phyloP scores from a whole-genome alignment of 228 moss, liverwort and hornwort genomes.

The Sphagnum magellanicum region DNA sequence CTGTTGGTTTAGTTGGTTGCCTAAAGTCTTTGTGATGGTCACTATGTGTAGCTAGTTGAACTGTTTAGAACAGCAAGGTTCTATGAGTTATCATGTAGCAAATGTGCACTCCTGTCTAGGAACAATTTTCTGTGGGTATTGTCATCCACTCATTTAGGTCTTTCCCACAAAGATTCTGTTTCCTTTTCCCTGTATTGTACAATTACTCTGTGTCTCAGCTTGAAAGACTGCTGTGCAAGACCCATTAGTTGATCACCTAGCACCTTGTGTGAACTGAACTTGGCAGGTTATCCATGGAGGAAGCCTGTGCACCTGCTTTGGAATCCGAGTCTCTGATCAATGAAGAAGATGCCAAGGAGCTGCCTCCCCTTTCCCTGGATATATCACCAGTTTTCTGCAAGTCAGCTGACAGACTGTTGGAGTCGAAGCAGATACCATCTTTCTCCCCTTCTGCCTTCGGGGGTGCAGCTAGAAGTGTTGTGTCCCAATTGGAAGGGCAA shows the following conservation, averaged over 20 bases:
- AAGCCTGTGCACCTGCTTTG: constrained; percentile 1
- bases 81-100: too few species aligned
- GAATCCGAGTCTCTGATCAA: constrained; percentile 7
- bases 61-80: too few species aligned
- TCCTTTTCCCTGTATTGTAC: neutral
- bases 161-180: too few species aligned
- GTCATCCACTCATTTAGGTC: too few species aligned
- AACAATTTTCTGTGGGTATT: too few species aligned
- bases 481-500: constrained; percentile 22
- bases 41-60: too few species aligned
- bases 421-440: constrained; percentile 20
- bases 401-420: constrained; percentile 33
- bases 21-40: neutral
- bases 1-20: neutral
- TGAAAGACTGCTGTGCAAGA: neutral
- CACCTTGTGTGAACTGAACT: neutral
- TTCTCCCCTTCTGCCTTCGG: constrained; percentile 8
- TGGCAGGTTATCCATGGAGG: neutral
- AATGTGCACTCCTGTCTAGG: too few species aligned
- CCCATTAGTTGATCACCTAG: neutral
- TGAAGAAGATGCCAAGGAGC: constrained; percentile 12
- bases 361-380: constrained; percentile 7
- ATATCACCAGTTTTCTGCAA: constrained; percentile 52
- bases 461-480: constrained; percentile 3
- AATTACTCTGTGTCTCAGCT: neutral